A percentile compares a stretch with the other conserved stretches of the same genome.
Evolutionary conservation across 495 filamentous ascomycete species (phyloP).

Genomic region (Tuber borchii): DNA sequence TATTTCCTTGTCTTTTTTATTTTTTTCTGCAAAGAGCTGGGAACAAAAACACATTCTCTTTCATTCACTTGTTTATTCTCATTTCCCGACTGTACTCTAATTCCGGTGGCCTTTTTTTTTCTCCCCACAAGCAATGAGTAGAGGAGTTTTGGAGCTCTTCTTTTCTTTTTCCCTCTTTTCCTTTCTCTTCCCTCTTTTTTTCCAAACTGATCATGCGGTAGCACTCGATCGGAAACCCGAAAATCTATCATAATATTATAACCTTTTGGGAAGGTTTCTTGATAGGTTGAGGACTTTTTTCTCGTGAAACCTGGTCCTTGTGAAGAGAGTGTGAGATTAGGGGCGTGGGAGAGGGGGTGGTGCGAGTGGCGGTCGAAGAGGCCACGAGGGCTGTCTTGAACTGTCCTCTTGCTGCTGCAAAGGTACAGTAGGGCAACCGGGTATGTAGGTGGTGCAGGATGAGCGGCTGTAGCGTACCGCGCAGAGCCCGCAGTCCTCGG

Average conservation of each 20-base stretch:
- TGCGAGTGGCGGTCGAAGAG: slow-evolving; percentile 1
- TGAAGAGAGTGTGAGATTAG: not conserved
- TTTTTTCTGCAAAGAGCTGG: not conserved
- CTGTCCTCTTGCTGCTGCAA: not conserved
- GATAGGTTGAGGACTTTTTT: not conserved
- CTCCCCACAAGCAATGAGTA: not conserved
- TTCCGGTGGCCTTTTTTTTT: not conserved
- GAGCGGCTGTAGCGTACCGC: not conserved
- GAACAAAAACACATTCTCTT: not conserved
- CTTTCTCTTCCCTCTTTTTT: not conserved
- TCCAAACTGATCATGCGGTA: not conserved
- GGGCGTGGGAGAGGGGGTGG: not conserved
- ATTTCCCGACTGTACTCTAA: not conserved
- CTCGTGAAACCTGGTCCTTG: not conserved
- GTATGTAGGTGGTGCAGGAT: slow-evolving; percentile 5
- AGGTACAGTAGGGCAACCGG: not conserved
- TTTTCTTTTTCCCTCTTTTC: not conserved
- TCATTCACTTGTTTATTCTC: not conserved
- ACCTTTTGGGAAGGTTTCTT: not conserved
- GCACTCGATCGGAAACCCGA: not conserved
- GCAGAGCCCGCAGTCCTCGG: not conserved
- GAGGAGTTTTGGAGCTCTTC: not conserved
- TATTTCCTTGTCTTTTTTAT: not conserved
- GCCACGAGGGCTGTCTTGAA: not conserved
- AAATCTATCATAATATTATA: not conserved